Percentiles rank a stretch among this genome's conserved stretches.
Evolutionary conservation across 371 early-diverging fungal species (phyloP).

Genomic region (Apophysomyces trapeziformis): DNA sequence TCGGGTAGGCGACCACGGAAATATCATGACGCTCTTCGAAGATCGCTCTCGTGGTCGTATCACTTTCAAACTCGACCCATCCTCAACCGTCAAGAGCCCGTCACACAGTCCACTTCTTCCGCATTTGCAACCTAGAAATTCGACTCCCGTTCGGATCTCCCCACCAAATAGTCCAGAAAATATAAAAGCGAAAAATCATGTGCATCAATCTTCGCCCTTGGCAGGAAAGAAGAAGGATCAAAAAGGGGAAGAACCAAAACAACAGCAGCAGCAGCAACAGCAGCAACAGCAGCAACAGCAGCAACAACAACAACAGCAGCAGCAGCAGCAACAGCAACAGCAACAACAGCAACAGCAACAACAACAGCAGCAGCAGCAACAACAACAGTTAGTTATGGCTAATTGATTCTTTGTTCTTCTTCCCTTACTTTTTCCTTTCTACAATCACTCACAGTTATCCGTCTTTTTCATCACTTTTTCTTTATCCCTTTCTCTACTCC

Average conservation of each 20-base stretch:
- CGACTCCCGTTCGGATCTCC: constrained; percentile 56
- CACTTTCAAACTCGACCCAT: constrained; percentile 43
- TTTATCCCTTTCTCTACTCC: constrained; percentile 1
- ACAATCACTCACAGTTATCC: neutral
- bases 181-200: constrained; percentile 27
- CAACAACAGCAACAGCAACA: constrained; percentile 19
- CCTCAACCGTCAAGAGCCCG: constrained; percentile 5
- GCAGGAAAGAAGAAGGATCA: constrained; percentile 12
- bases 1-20: constrained; percentile 75
- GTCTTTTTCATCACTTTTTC: neutral
- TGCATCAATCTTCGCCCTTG: constrained; percentile 32
- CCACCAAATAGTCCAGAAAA: constrained; percentile 58
- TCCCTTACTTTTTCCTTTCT: constrained; percentile 1
- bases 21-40: constrained; percentile 68
- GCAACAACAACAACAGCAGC: constrained; percentile 22
- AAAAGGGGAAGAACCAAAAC: constrained; percentile 10
- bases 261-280: neutral
- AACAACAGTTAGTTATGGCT: constrained; percentile 27
- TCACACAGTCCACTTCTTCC: constrained; percentile 23
- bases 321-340: constrained; percentile 25
- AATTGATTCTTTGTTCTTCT: constrained; percentile 16
- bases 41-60: constrained; percentile 60
- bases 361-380: constrained; percentile 21
- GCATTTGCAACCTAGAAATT: constrained; percentile 33
- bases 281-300: constrained; percentile 17